Evolutionary conservation across 163 green algal species (phyloP), one percentile per base, ranked within the genome.

Genomic region (Chlorella variabilis): DNA sequence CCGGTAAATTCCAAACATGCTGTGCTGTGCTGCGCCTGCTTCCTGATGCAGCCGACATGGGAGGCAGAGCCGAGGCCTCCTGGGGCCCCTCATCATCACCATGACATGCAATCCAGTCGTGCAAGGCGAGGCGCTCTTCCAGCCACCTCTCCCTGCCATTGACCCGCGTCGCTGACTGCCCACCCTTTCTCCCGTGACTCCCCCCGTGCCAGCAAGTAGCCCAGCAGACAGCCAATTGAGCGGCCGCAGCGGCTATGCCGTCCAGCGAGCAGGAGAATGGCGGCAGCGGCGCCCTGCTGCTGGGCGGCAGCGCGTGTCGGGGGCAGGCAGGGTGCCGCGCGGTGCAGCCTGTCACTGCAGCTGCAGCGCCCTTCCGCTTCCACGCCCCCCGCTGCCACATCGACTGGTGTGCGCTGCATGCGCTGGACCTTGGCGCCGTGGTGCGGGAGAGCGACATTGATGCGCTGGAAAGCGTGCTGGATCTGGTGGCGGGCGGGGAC

Each of bases 391-490:
- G 78, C 0, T 48, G 54, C 27, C 85, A 88, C 27, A 95, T 98
- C 18, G 93, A 98, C 87, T 98, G 95, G 94, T 67, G 91, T 3
- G 54, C 94, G 17, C 85, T 98, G 31, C 88, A 96, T 77, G 89
- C 90, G 29, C 75, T 98, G 1, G 93, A 98, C 78, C 75, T 95
- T 15, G 89, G 90, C 56, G n/a, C 65, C 23, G 76, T 98, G 79
- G 93, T 97, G 68, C 83, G 86, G 2, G 80, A 92, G 41, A 93
- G 90, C 3, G 93, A 97, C 87, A 69, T 98, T 0, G 92, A 97
- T 61, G 87, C 88, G 1, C 85, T 98, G 42, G 93, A 97, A 83
- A 81, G 78, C 4, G 84, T 96, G 6, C 84, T 95, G 13, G 81
- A 87, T 68, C 86, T 91, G 20, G 75, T 97, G 34, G 90, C 90